A percentile compares a stretch with the other conserved stretches of the same genome.
phyloP scores from a whole-genome alignment of 306 rosid genomes.

The Delonix regia region DNA sequence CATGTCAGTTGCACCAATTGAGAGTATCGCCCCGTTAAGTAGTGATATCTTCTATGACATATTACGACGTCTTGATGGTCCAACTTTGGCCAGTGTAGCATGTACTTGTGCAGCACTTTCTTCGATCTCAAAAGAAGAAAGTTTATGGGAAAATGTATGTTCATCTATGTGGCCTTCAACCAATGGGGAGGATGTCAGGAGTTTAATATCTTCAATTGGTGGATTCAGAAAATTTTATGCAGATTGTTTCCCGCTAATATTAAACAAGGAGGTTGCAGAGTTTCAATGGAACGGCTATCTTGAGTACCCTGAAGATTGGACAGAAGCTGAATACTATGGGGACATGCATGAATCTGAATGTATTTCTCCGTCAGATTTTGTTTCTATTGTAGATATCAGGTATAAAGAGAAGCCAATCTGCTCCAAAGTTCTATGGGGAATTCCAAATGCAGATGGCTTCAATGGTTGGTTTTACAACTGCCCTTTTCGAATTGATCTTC shows the following conservation, averaged over 20 bases:
- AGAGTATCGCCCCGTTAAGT: conserved; percentile 63
- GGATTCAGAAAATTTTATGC: conserved; percentile 91
- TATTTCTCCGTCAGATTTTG: conserved; percentile 76
- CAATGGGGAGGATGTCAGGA: conserved; percentile 76
- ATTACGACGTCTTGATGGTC: conserved; percentile 84
- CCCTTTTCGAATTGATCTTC: conserved; percentile 86
- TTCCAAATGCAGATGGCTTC: conserved; percentile 72
- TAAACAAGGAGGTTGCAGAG: conserved; percentile 70
- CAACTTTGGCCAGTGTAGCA: conserved; percentile 77
- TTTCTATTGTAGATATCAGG: conserved; percentile 79
- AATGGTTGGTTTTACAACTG: conserved; percentile 86
- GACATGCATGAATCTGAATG: conserved; percentile 60
- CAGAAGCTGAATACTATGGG: conserved; percentile 83
- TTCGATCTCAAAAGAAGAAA: conserved; percentile 87
- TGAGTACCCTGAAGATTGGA: conserved; percentile 85
- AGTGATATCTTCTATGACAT: conserved; percentile 84
- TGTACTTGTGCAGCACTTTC: conserved; percentile 78
- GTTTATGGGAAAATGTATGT: conserved; percentile 86
- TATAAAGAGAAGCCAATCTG: conserved; percentile 72
- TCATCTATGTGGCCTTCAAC: conserved; percentile 93
- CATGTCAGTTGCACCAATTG: conserved; percentile 58
- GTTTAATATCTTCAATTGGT: conserved; percentile 67
- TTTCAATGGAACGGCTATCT: conserved; percentile 52
- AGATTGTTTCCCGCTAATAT: conserved; percentile 85
- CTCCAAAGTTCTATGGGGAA: conserved; percentile 88